A percentile compares a stretch with the other conserved stretches of the same genome.
These are phyloP conservation scores for Spathaspora jeffriesii DNA, from an alignment of 1,139 yeast species.

Conservation along the genomic window DNA sequence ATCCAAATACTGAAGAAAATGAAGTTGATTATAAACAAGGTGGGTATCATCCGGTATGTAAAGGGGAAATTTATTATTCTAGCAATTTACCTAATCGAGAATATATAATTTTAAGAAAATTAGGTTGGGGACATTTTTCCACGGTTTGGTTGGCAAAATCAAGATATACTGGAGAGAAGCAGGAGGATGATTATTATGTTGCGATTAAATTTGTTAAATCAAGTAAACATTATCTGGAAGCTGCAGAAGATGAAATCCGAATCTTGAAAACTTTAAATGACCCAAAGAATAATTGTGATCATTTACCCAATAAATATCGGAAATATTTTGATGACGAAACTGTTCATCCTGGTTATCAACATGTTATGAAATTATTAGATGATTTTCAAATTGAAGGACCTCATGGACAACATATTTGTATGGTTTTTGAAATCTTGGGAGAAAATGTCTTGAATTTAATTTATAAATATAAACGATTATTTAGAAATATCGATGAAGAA, in stretches of 20 bases:
- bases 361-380: conserved; percentile 41
- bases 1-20: conserved; percentile 41
- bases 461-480: conserved; percentile 32
- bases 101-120: conserved; percentile 37
- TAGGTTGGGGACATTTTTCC: conserved; percentile 91
- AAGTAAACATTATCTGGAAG: conserved; percentile 39
- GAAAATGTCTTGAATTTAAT: conserved; percentile 41
- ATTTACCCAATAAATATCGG: conserved; percentile 22
- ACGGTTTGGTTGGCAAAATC: conserved; percentile 82
- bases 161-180: conserved; percentile 23
- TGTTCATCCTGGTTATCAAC: conserved; percentile 37
- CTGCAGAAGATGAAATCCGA: conserved; percentile 44
- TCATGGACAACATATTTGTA: conserved; percentile 43
- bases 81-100: conserved; percentile 20
- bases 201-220: conserved; percentile 46
- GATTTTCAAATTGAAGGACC: conserved; percentile 43
- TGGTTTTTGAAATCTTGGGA: conserved; percentile 46
- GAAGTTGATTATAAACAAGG: conserved; percentile 38
- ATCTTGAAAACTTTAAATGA: conserved; percentile 24
- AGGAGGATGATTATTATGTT: conserved; percentile 27
- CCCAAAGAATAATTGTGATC: conserved; percentile 20
- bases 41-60: conserved; percentile 44
- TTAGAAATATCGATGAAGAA: conserved; percentile 11
- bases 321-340: conserved; percentile 14
- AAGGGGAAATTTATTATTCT: conserved; percentile 38